A percentile compares a stretch with the other conserved stretches of the same genome.
These are phyloP conservation scores for Cytospora mali DNA, from an alignment of 2,329 filamentous ascomycete genomes.

Conservation along the genomic window DNA sequence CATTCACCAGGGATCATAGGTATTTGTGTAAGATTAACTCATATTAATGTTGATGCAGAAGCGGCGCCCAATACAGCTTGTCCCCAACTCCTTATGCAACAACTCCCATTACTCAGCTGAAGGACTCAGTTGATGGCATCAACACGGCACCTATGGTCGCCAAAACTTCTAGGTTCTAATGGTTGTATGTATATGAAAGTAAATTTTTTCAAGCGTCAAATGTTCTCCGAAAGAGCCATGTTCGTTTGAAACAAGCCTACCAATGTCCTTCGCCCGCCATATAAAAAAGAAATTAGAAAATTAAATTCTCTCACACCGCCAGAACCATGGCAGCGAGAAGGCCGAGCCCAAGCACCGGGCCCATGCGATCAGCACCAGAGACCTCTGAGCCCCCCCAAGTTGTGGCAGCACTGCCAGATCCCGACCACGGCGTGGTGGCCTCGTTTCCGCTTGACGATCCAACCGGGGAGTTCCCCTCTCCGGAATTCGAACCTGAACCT, in stretches of 20 bases:
- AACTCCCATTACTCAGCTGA: not conserved
- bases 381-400: not conserved
- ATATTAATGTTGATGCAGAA: slow-evolving; percentile 1
- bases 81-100: not conserved
- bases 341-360: not conserved
- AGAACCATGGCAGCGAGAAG: not conserved
- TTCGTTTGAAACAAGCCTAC: no score
- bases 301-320: not conserved
- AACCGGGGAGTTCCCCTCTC: no score
- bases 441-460: no score
- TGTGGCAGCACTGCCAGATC: not conserved
- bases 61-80: not conserved
- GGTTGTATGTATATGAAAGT: slow-evolving; percentile 1
- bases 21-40: not conserved
- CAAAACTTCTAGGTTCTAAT: not conserved
- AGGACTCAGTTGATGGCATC: no score
- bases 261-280: no score
- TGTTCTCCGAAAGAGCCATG: not conserved
- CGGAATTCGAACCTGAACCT: not conserved
- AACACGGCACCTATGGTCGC: not conserved
- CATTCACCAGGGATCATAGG: no score
- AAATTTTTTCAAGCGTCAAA: not conserved
- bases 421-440: not conserved
- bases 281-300: no score
- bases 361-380: not conserved